Evolutionary conservation across 495 filamentous ascomycete genomes (phyloP), one percentile per base, ranked within the genome.

Genomic region (Aspergillus mulundensis): DNA sequence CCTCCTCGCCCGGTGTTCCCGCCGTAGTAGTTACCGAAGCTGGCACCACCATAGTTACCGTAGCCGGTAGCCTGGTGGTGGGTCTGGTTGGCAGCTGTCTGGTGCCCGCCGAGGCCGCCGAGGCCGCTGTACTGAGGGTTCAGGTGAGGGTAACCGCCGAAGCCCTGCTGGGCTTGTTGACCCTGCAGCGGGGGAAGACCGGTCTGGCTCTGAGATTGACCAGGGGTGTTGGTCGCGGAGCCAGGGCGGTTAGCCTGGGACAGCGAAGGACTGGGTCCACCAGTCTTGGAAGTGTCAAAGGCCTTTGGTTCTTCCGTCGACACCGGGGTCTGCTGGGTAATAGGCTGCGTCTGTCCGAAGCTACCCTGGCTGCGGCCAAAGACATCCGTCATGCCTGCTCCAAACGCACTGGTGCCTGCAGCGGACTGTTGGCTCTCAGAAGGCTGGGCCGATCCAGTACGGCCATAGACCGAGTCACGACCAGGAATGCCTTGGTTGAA

Each of bases 181-280:
- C 83, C 84, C 71, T 92, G 91, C 38, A 88, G 84, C 21, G 88
- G 88, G 24, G 89, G 90, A 43, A 93, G 77, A 28, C 87, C 83
- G 44, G 71, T 70, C 60, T 81, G 78, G 34, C 69, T 73, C 61
- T 76, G 72, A 49, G 79, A 71, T 67, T 90, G 87, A 7, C 80
- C 81, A 16, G 83, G 81, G 14, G 78, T 85, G 70, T 91, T 94
- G 14, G 87, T 85, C 14, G 91, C 90, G 30, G 91, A 95, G 18
- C 89, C 90, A 15, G 91, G 91, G 54, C 91, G 87, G 63, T 77
- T 78, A 34, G 89, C 86, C 63, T 89, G 87, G 25, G 83, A 85
- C 24, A 95, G 81, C 7, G 90, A 90, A 25, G 91, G 91, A 70
- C 90, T 95, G 3, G 91, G 91, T 6, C 89, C 90, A 40, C 81